A percentile compares a stretch with the other conserved stretches of the same genome.
These are phyloP conservation scores for Verticillium dahliae DNA, from an alignment of 2,329 filamentous ascomycete genomes.

Conservation along the genomic window DNA sequence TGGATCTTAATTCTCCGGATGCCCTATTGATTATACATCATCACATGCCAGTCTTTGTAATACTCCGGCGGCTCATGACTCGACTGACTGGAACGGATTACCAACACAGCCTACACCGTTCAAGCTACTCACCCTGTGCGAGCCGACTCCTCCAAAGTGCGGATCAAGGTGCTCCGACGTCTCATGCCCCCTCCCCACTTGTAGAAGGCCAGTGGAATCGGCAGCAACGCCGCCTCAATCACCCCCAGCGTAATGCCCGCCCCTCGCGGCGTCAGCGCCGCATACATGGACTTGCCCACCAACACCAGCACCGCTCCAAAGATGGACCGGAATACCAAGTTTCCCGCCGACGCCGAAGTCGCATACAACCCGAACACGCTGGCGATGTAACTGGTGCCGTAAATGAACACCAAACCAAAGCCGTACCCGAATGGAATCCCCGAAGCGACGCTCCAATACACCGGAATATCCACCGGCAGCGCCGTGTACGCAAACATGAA, in stretches of 20 bases:
- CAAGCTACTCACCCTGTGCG: too few species aligned
- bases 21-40: too few species aligned
- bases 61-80: too few species aligned
- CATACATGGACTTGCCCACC: conserved; percentile 53
- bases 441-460: conserved; percentile 54
- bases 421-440: conserved; percentile 58
- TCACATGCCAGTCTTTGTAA: too few species aligned
- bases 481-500: conserved; percentile 62
- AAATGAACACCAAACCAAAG: conserved; percentile 59
- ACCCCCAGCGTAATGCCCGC: conserved; percentile 31
- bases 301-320: conserved; percentile 56
- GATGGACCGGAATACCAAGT: conserved; percentile 51
- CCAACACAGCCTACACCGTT: too few species aligned
- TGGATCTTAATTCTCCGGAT: too few species aligned
- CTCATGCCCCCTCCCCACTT: conserved; percentile 16
- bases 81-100: too few species aligned
- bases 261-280: conserved; percentile 51
- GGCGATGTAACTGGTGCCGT: conserved; percentile 57
- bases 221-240: conserved; percentile 46
- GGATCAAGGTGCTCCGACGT: background rate
- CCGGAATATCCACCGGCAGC: conserved; percentile 50
- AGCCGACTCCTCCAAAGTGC: too few species aligned
- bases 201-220: conserved; percentile 58
- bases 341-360: conserved; percentile 56
- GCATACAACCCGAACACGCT: conserved; percentile 60